Conservation (phyloP, 176 grass and related monocot genomes). For the Hyparrhenia diplandra region DNA sequence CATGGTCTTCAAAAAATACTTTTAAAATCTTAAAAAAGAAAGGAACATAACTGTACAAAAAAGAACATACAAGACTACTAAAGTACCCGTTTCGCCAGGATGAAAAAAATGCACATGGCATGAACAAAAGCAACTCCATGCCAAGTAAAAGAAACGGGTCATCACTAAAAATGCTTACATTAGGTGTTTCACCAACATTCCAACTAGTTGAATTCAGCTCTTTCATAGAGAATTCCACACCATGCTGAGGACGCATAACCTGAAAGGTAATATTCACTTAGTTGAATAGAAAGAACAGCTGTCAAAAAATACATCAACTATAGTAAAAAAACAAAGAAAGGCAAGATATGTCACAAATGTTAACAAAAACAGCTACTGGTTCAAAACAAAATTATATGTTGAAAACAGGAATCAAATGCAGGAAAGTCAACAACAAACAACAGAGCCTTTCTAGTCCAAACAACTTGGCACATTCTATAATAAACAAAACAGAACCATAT, state of each 20-base stretch:
- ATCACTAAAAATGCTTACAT: conserved; percentile 33
- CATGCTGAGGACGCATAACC: conserved; percentile 58
- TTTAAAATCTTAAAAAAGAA: background rate
- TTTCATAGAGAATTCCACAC: conserved; percentile 43
- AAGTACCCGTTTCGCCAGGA: too few relatives aligned
- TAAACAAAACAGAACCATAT: too few relatives aligned
- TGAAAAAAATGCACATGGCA: background rate
- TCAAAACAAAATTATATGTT: background rate
- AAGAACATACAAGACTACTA: background rate
- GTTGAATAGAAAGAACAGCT: background rate
- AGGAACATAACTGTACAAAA: background rate
- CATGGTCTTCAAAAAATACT: background rate
- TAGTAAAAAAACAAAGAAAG: too few relatives aligned
- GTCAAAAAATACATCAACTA: too few relatives aligned
- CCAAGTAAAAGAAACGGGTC: background rate
- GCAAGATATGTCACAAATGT: background rate
- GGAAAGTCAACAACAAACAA: too few relatives aligned
- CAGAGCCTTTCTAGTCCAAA: too few relatives aligned
- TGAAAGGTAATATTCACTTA: conserved; percentile 12
- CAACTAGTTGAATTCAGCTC: conserved; percentile 57
- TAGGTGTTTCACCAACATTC: conserved; percentile 56
- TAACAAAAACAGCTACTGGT: background rate
- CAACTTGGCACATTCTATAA: too few relatives aligned
- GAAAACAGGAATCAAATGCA: background rate
- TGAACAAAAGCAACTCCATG: background rate